Conservation (phyloP, 225 moss, liverwort and hornwort genomes). For the Sphagnum tenellum region DNA sequence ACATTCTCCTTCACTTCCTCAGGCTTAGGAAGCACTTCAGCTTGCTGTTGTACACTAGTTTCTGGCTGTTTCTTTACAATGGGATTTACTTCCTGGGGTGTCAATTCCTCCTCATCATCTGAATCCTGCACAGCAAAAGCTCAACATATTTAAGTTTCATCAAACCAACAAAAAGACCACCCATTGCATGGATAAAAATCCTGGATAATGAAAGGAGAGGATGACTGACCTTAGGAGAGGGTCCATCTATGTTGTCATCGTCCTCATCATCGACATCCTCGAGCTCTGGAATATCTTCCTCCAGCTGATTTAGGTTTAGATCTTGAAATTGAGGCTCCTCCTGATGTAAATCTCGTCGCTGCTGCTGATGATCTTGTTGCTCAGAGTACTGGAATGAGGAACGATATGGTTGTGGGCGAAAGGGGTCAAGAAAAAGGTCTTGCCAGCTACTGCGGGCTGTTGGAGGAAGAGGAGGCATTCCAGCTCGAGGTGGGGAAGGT, state of each 20-base stretch:
- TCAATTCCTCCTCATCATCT: constrained; percentile 24
- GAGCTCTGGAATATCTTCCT: constrained; percentile 25
- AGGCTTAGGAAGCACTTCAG: constrained; percentile 6
- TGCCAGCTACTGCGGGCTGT: constrained; percentile 47
- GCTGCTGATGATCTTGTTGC: no score
- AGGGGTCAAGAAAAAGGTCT: constrained; percentile 56
- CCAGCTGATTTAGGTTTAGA: constrained; percentile 12
- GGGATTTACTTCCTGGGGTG: constrained; percentile 8
- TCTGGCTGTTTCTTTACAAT: not conserved
- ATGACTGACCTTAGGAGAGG: constrained; percentile 1
- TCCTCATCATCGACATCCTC: constrained; percentile 38
- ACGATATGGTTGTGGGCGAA: constrained; percentile 29
- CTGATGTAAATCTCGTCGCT: no score
- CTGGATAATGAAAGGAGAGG: not conserved
- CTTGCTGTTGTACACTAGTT: not conserved
- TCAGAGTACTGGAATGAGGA: constrained; percentile 14
- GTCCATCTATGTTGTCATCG: not conserved
- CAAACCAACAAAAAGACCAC: not conserved
- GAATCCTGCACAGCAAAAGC: constrained; percentile 14
- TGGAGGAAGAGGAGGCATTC: constrained; percentile 33
- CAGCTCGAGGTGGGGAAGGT: constrained; percentile 10
- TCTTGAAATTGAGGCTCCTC: constrained; percentile 7
- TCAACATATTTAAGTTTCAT: no score
- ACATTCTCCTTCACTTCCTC: constrained; percentile 5
- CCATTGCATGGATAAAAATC: not conserved